Evolutionary conservation across 306 rosid genomes (phyloP).

Genomic region (Geum urbanum): DNA sequence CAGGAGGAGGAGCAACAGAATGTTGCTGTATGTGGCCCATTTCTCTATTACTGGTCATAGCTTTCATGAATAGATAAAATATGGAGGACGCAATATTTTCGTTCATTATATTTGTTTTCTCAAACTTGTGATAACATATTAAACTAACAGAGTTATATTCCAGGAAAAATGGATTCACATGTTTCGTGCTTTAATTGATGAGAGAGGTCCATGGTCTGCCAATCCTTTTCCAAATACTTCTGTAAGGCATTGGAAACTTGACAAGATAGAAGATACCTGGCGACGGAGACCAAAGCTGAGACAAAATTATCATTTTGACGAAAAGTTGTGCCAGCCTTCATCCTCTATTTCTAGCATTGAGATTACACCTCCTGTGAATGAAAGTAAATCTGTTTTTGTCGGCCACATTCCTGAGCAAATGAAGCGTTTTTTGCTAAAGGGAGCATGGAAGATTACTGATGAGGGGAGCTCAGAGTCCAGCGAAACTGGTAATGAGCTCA

Average conservation of each 20-base stretch:
- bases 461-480: slow-evolving; percentile 63
- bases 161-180: slow-evolving; percentile 98
- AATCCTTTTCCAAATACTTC: slow-evolving; percentile 71
- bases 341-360: slow-evolving; percentile 41
- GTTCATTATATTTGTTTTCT: slow-evolving; percentile 11
- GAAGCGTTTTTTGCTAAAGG: slow-evolving; percentile 83
- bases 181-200: slow-evolving; percentile 92
- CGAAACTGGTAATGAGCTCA: slow-evolving; percentile 51
- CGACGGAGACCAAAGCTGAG: slow-evolving; percentile 84
- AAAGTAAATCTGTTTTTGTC: slow-evolving; percentile 58
- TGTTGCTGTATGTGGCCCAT: slow-evolving; percentile 59
- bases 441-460: slow-evolving; percentile 77
- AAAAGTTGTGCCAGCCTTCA: slow-evolving; percentile 72
- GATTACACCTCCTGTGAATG: slow-evolving; percentile 41
- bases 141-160: slow-evolving; percentile 28
- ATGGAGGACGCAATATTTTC: neutral
- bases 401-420: slow-evolving; percentile 93
- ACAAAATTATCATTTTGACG: slow-evolving; percentile 88
- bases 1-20: slow-evolving; percentile 91
- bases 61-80: neutral
- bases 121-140: slow-evolving; percentile 14
- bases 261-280: slow-evolving; percentile 89
- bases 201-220: slow-evolving; percentile 98
- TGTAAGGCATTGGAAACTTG: slow-evolving; percentile 84
- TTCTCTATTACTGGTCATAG: slow-evolving; percentile 16